Base-by-base conservation (phyloP, 306 rosid species). In the Vigna unguiculata region DNA sequence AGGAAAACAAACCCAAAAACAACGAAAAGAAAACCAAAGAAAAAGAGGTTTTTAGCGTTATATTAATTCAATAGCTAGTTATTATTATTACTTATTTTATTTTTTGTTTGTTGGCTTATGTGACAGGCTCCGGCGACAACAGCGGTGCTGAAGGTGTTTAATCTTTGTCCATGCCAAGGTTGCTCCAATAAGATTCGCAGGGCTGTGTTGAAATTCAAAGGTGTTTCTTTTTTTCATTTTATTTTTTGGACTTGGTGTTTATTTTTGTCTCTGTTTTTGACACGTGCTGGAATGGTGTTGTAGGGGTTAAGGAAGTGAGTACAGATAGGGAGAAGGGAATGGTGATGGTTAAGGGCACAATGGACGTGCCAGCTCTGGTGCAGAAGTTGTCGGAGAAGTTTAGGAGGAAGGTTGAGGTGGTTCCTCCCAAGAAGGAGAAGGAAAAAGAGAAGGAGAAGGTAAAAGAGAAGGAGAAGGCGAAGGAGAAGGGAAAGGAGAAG, bases 81-180 rank as follows among this genome's bases (percentile, higher is more conserved):
- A 1, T 24, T 25, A 3, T 58, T 57, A 11, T 58, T 28, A 28
- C 32, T 13, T 3, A n/a, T 49, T 5, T 54, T 32, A 6, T 7
- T 72, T 6, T 32, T 32, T 0, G 20, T 58, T 75, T 7, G 14
- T 75, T 7, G 14, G 30, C 49, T 3, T 4, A 20, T n/a, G 63
- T 10, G 28, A 65, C 46, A 93, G 96, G 60, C 84, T 78, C 86
- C 87, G 62, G 87, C 87, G 84, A 88, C 87, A 22, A 87, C 93
- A 78, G 82, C 81, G 69, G 85, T 88, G 5, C 51, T 91, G 78
- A 93, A 91, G 88, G 86, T 93, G 67, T 25, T 58, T 11, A 53
- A 82, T 15, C 96, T 88, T 73, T 91, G 97, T 53, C 89, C 21
- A 4, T 60, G 67, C 22, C 67, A 88, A 25, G 98, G 98, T 0